Conservation (phyloP, 768 basidiomycete species). For the Auricularia cornea region DNA sequence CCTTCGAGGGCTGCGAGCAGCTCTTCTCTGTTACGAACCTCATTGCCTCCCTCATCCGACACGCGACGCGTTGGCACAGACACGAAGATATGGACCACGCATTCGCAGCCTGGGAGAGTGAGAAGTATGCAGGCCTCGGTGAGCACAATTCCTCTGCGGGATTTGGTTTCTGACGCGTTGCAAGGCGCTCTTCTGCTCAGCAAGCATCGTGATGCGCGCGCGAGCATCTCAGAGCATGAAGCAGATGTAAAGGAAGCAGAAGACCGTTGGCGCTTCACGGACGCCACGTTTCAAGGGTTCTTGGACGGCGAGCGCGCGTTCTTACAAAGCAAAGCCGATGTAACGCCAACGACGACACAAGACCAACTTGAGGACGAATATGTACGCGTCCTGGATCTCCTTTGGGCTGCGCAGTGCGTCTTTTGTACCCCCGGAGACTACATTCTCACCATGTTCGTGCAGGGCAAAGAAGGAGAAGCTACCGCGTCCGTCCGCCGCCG, state of each 20-base stretch:
- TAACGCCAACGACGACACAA: not conserved
- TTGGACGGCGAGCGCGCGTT: not conserved
- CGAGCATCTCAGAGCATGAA: not conserved
- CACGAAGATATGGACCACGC: constrained; percentile 18
- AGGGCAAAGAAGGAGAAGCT: not conserved
- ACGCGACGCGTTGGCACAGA: constrained; percentile 20
- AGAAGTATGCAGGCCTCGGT: constrained; percentile 19
- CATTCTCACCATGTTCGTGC: not conserved
- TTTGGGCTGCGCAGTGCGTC: not conserved
- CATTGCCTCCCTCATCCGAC: constrained; percentile 1
- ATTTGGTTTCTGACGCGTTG: not conserved
- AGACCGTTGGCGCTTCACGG: not conserved
- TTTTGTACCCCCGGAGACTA: not conserved
- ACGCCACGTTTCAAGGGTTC: not conserved
- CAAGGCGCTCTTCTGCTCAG: not conserved
- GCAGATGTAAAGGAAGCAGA: constrained; percentile 11
- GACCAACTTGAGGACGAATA: not conserved
- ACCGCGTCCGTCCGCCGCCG: not conserved
- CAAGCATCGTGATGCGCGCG: not conserved
- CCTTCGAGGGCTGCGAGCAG: not conserved
- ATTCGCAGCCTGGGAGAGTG: constrained; percentile 13
- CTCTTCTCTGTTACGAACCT: constrained; percentile 2
- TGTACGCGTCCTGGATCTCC: not conserved
- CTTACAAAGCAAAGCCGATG: not conserved
- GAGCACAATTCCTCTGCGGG: not conserved